A percentile compares a stretch with the other conserved stretches of the same genome.
Conservation (phyloP, 352 stramenopile genomes). For the Phytophthora palmivora region DNA sequence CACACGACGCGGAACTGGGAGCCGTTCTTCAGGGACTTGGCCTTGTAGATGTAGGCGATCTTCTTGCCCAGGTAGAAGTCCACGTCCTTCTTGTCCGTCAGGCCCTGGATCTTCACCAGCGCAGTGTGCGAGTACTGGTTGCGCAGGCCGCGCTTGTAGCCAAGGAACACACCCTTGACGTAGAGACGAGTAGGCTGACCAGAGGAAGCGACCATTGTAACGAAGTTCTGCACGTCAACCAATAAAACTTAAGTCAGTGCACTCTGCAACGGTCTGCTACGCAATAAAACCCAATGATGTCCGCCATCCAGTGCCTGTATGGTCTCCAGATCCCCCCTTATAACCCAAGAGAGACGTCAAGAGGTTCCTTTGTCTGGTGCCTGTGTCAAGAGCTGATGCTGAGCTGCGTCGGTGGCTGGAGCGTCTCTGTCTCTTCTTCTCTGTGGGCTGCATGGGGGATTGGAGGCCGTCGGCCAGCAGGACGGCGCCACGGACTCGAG, state of each 20-base stretch:
- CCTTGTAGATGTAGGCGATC: conserved; percentile 99
- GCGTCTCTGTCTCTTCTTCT: conserved; percentile 1
- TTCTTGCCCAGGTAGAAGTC: conserved; percentile 99
- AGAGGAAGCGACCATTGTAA: conserved; percentile 91
- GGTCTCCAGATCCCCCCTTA: conserved; percentile 4
- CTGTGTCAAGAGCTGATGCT: conserved; percentile 9
- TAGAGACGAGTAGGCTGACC: conserved; percentile 96
- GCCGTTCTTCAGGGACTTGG: conserved; percentile 94
- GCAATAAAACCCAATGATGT: neutral
- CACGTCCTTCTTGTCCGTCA: conserved; percentile 98
- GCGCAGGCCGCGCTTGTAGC: conserved; percentile 98
- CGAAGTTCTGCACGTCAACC: conserved; percentile 64
- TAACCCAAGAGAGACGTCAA: conserved; percentile 1
- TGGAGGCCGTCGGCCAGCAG: neutral
- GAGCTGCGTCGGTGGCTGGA: conserved; percentile 17
- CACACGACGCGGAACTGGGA: conserved; percentile 99
- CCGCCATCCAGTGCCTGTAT: conserved; percentile 8
- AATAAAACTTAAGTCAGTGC: conserved; percentile 17
- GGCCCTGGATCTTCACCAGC: conserved; percentile 99
- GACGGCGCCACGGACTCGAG: conserved; percentile 9
- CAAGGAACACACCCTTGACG: conserved; percentile 98
- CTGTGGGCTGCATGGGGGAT: conserved; percentile 4
- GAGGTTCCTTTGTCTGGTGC: neutral
- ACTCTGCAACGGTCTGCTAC: neutral
- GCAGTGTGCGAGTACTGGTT: conserved; percentile 99